Evolutionary conservation across 2,329 filamentous ascomycete species (phyloP).

Genomic region (Phialophora verrucosa): DNA sequence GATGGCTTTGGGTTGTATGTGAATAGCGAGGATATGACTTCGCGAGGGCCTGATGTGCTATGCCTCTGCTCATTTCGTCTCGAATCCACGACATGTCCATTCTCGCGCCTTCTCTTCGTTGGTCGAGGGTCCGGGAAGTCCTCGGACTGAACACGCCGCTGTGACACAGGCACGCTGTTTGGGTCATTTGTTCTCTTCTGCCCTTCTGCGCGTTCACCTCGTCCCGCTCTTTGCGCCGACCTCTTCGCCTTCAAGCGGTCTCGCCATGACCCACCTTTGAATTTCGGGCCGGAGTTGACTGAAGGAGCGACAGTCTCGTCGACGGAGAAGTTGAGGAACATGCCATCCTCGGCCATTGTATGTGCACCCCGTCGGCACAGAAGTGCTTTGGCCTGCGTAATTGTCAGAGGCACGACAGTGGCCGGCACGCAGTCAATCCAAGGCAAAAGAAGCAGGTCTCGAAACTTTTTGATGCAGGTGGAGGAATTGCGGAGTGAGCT

Average conservation of each 20-base stretch:
- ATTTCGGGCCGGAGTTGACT: slow-evolving; percentile 61
- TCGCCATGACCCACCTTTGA: slow-evolving; percentile 92
- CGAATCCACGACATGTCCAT: slow-evolving; percentile 46
- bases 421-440: not conserved
- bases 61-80: slow-evolving; percentile 18
- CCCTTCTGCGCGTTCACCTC: slow-evolving; percentile 44
- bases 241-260: slow-evolving; percentile 83
- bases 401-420: not conserved
- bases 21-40: slow-evolving; percentile 89
- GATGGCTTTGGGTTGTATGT: slow-evolving; percentile 82
- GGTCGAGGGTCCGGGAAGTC: slow-evolving; percentile 42
- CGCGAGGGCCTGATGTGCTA: slow-evolving; percentile 47
- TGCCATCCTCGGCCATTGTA: slow-evolving; percentile 80
- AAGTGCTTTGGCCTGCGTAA: not conserved
- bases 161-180: slow-evolving; percentile 27
- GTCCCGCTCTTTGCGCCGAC: slow-evolving; percentile 55
- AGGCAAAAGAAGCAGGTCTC: slow-evolving; percentile 1
- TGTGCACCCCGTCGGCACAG: not conserved
- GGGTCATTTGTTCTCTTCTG: slow-evolving; percentile 40
- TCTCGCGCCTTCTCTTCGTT: slow-evolving; percentile 50
- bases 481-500: slow-evolving; percentile 17
- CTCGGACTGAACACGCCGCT: slow-evolving; percentile 43
- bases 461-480: slow-evolving; percentile 17
- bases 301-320: slow-evolving; percentile 65
- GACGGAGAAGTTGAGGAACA: slow-evolving; percentile 91